These are phyloP conservation scores for Boechera stricta DNA, from an alignment of 345 rosid genomes.

Conservation along the genomic window DNA sequence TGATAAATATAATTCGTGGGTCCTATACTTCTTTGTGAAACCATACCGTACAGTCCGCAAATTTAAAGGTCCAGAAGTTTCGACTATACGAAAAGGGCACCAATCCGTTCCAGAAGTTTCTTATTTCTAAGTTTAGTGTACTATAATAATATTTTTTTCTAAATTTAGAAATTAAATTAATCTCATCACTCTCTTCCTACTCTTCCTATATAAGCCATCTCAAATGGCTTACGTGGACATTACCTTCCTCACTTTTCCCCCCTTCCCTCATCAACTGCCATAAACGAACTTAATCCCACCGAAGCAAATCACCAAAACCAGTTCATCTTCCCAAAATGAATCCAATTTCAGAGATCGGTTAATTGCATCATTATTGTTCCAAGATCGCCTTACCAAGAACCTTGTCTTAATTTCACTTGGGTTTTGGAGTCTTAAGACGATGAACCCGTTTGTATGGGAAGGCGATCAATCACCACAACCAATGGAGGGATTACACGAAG, in stretches of 20 bases:
- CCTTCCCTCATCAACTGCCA: constrained; percentile 39
- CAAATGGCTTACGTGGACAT: constrained; percentile 32
- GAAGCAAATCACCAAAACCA: no score
- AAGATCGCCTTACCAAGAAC: background rate
- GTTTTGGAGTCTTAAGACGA: background rate
- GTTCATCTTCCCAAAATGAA: background rate
- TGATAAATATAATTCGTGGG: background rate
- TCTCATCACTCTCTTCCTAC: background rate
- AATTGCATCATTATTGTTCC: background rate
- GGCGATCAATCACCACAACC: constrained; percentile 43
- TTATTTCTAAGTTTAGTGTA: constrained; percentile 40
- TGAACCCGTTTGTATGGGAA: constrained; percentile 28
- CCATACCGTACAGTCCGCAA: constrained; percentile 36
- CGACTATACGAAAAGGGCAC: background rate
- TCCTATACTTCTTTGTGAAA: background rate
- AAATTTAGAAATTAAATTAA: constrained; percentile 34
- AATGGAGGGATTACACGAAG: constrained; percentile 74
- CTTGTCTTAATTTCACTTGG: background rate
- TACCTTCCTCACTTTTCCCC: constrained; percentile 27
- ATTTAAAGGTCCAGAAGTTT: constrained; percentile 34
- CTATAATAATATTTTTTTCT: constrained; percentile 40
- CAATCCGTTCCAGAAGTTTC: constrained; percentile 58
- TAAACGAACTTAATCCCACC: constrained; percentile 33
- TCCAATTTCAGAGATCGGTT: background rate
- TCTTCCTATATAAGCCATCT: constrained; percentile 19